These are phyloP conservation scores for Trichosphaerium sp. DNA, from an alignment of 78 protist species.

Conservation along the genomic window DNA sequence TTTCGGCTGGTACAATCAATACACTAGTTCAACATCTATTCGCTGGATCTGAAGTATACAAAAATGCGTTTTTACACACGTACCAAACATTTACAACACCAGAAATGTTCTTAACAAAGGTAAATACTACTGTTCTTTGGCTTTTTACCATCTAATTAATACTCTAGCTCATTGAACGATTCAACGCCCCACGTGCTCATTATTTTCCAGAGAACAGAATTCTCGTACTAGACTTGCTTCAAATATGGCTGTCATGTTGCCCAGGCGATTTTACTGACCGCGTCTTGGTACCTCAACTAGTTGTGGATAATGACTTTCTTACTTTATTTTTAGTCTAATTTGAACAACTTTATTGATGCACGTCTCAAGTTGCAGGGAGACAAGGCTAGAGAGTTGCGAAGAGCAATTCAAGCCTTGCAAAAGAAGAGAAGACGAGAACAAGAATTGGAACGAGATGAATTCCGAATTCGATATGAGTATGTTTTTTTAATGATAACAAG, in stretches of 20 bases:
- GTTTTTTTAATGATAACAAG: neutral
- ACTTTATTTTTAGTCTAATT: conserved; percentile 15
- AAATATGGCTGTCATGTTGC: no score
- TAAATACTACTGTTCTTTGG: no score
- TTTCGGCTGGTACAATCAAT: no score
- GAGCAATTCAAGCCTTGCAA: neutral
- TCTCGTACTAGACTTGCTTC: no score
- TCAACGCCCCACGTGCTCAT: no score
- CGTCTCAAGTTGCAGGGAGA: conserved; percentile 9
- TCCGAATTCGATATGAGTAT: neutral
- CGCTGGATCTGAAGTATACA: no score
- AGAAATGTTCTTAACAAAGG: conserved; percentile 30
- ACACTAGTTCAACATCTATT: no score
- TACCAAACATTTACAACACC: conserved; percentile 39
- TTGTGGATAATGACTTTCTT: conserved; percentile 10
- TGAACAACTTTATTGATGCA: conserved; percentile 33
- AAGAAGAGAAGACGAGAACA: neutral
- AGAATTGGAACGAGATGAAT: neutral
- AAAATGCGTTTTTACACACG: conserved; percentile 35
- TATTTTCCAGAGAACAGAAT: no score
- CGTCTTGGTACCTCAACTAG: no score
- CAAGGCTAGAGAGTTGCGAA: conserved; percentile 6
- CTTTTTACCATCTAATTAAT: no score
- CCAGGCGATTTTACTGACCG: no score
- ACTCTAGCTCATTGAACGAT: no score